These are phyloP conservation scores for Chimonanthus praecox DNA, from an alignment of 164 flowering plant species.

Conservation along the genomic window DNA sequence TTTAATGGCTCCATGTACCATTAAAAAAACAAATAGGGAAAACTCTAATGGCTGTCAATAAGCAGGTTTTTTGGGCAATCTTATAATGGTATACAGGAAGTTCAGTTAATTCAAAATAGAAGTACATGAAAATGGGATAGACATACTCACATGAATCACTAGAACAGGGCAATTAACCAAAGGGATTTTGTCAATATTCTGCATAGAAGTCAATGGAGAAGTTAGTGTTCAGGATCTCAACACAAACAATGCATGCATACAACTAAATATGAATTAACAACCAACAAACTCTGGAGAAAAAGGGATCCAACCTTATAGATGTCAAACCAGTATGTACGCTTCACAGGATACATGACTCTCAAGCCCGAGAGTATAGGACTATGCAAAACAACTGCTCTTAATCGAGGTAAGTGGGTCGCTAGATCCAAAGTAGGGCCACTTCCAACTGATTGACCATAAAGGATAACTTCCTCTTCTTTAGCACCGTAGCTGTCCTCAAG, in stretches of 20 bases:
- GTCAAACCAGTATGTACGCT: conserved; percentile 45
- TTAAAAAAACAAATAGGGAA: background rate
- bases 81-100: background rate
- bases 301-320: conserved; percentile 32
- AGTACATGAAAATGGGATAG: background rate
- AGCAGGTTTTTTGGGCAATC: background rate
- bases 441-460: conserved; percentile 42
- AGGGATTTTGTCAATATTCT: conserved; percentile 42
- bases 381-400: conserved; percentile 41
- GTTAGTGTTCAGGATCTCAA: background rate
- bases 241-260: background rate
- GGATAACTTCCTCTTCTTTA: conserved; percentile 35
- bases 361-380: conserved; percentile 42
- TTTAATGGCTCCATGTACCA: too few species aligned
- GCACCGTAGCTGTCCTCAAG: conserved; percentile 32
- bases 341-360: conserved; percentile 43
- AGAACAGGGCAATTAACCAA: conserved; percentile 36
- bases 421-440: conserved; percentile 42
- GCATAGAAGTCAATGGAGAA: conserved; percentile 12
- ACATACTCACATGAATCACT: conserved; percentile 33
- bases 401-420: conserved; percentile 30
- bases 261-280: background rate
- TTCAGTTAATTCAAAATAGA: background rate
- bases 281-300: background rate
- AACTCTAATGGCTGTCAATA: background rate